Evolutionary conservation across 768 basidiomycete genomes (phyloP).

Genomic region (Xanthoconium purpureum): DNA sequence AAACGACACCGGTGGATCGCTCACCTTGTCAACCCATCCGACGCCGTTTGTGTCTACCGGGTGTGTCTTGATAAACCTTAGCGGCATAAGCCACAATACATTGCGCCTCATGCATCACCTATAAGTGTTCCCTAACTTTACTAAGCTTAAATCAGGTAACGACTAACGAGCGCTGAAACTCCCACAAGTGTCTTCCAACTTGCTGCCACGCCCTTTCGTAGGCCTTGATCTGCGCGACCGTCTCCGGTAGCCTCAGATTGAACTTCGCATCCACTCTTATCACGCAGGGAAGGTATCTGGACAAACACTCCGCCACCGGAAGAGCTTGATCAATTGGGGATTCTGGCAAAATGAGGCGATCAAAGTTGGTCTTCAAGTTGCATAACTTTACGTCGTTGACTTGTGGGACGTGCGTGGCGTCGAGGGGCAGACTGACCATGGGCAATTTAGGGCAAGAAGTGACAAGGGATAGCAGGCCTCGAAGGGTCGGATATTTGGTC

Average conservation of each 20-base stretch:
- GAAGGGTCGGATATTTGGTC: slow-evolving; percentile 9
- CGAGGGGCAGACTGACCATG: slow-evolving; percentile 3
- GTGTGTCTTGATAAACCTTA: no score
- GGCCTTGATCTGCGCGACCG: neutral
- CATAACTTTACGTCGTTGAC: neutral
- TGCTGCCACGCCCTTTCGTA: slow-evolving; percentile 4
- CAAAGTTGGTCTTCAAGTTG: neutral
- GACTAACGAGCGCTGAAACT: neutral
- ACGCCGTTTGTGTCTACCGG: no score
- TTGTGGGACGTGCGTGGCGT: slow-evolving; percentile 12
- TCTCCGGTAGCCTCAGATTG: neutral
- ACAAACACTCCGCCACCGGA: slow-evolving; percentile 14
- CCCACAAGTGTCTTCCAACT: neutral
- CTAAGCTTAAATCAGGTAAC: no score
- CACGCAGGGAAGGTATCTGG: slow-evolving; percentile 1
- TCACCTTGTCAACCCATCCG: no score
- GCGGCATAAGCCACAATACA: no score
- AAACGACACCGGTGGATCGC: no score
- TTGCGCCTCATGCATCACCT: no score
- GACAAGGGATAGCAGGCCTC: slow-evolving; percentile 5
- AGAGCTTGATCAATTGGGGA: slow-evolving; percentile 7
- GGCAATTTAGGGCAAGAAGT: neutral
- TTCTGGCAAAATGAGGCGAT: neutral
- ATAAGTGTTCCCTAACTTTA: no score
- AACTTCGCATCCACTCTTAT: neutral